phyloP scores from a whole-genome alignment of 306 rosid species.

The Pueraria montana region DNA sequence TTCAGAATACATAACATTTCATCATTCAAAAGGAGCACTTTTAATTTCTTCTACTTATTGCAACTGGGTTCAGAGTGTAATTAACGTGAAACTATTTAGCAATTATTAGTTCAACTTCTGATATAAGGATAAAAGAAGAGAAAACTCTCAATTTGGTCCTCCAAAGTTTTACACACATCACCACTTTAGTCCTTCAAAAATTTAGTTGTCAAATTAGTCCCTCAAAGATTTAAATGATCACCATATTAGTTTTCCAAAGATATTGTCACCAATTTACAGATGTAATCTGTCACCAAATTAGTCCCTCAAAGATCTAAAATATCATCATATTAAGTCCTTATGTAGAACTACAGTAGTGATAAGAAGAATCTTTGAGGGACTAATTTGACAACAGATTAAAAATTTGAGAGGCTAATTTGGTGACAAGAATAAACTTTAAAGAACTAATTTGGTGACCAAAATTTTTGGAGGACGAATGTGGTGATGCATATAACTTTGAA shows the following conservation, averaged over 20 bases:
- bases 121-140: not conserved
- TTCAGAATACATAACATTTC: not conserved
- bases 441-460: not conserved
- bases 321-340: not conserved
- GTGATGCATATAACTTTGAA: not conserved
- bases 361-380: not conserved
- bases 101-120: not conserved
- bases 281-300: too few species aligned
- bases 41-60: not conserved
- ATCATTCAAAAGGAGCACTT: slow-evolving; percentile 4
- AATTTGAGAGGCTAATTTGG: not conserved
- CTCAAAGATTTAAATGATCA: too few species aligned
- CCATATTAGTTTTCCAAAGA: too few species aligned
- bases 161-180: not conserved
- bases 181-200: not conserved
- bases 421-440: not conserved
- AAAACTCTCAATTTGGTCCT: not conserved
- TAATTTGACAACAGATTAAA: not conserved
- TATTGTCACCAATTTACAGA: too few species aligned
- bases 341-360: not conserved
- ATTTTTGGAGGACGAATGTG: not conserved
- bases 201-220: too few species aligned
- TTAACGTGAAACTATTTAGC: slow-evolving; percentile 1
- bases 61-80: not conserved
- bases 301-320: not conserved